Evolutionary conservation across 306 rosid genomes (phyloP), one percentile per base, ranked within the genome.

Genomic region (Amphicarpaea edgeworthii): DNA sequence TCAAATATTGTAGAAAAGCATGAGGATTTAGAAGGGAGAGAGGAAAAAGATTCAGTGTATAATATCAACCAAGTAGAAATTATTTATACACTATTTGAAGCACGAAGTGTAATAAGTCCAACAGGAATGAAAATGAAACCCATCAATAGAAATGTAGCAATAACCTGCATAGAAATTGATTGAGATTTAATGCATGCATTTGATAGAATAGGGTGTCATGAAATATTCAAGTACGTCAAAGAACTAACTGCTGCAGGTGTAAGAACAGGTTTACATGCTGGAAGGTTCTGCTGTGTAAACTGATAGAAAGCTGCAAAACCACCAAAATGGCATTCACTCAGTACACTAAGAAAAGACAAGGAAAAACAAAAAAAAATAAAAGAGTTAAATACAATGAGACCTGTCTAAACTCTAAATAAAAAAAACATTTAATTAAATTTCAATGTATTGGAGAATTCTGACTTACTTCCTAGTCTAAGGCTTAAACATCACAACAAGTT

Each of bases 221-320:
- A 59, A 87, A 77, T 53, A 85, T 42, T 78, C 17, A 54, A 47
- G 81, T 49, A 54, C 62, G 57, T 70, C 68, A 62, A 84, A 82
- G 77, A 83, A 87, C 91, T 89, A 79, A 90, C 98, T 85, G 90
- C 82, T 83, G 83, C 81, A 58, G 97, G 98, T 63, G 97, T 94
- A 51, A 94, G 96, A 67, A 90, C 91, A 21, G 97, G 96, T 79
- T 89, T 92, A 85, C 98, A 95, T 70, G 97, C 97, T 41, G 97
- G 98, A 77, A 95, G 98, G 59, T 67, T 90, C 83, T 95, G 98
- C 89, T 95, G 98, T 59, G 81, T 86, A 83, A 95, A 95, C 79
- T 75, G 95, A 84, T 85, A 49, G 16, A 80, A 77, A 68, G 90
- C 97, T 95, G 90, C 83, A 82, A 72, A 76, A 73, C 7, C 65